Base-by-base conservation (phyloP, 1,284 basidiomycete species). In the Exobasidium rhododendri region DNA sequence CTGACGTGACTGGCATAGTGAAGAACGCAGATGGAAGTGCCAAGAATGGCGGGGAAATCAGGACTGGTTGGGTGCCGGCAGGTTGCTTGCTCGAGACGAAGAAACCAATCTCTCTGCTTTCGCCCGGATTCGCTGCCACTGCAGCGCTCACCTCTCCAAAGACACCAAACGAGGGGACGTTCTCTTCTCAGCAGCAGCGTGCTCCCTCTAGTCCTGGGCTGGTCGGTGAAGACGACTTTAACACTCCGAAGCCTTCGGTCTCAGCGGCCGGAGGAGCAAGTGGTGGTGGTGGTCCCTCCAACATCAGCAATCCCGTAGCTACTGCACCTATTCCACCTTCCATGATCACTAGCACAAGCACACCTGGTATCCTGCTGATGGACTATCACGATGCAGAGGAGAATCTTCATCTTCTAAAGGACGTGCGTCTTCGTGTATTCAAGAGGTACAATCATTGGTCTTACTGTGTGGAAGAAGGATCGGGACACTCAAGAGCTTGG, bases 381-480 rank as follows among this genome's bases (percentile, higher is more conserved):
- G 91, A 96, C 71, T 97, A 96, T 81, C 29, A 58, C 43, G 40
- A 45, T 0, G 59, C 61, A 1, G 89, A 90, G 5, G 92, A 94
- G 71, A 92, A 96, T 80, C 82, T 97, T 67, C 87, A 89, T 68
- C 82, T 97, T 45, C 84, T 84, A 59, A 94, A 93, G 78, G 92
- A 92, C 69, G 91, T 96, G 76, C 83, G 85, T 20, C 78, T 98
- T 64, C 84, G 92, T 64, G 94, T 98, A 51, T 97, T 97, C 83
- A 98, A 97, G 83, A 86, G 77, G 11, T 97, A 97, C 80, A 96
- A 96, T 70, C 91, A 94, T 82, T 96, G 93, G 92, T 92, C 89
- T 81, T 93, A 92, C 81, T 76, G 75, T 52, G 76, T 80, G 11
- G 72, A 73, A 54, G 78, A 80, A 53, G 61, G 69, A 1, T 66